Conservation (phyloP, 306 rosid genomes). For the Dalbergia cultrata region DNA sequence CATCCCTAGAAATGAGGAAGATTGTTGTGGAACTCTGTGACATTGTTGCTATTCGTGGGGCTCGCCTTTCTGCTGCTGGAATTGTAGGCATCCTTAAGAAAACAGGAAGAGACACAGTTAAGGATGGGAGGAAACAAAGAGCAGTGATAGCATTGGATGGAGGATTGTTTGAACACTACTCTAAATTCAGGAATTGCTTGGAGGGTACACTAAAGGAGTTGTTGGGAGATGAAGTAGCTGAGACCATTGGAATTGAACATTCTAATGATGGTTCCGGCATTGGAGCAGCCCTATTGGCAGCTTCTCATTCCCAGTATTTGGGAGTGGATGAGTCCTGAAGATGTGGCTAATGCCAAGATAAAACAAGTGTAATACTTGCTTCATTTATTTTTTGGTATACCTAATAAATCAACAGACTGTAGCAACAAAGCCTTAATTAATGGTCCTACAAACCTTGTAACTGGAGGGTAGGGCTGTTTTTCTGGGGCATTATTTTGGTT, state of each 20-base stretch:
- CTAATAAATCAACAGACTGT: conserved; percentile 47
- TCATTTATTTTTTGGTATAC: conserved; percentile 57
- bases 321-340: conserved; percentile 67
- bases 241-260: conserved; percentile 65
- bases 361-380: conserved; percentile 45
- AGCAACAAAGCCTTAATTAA: conserved; percentile 50
- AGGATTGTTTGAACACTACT: conserved; percentile 88
- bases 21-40: conserved; percentile 68
- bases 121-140: conserved; percentile 74
- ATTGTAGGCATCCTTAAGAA: conserved; percentile 84
- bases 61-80: conserved; percentile 90
- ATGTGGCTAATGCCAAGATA: conserved; percentile 32
- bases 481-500: conserved; percentile 41
- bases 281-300: conserved; percentile 97
- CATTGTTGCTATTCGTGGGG: conserved; percentile 87
- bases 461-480: conserved; percentile 41
- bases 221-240: conserved; percentile 77
- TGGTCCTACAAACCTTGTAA: conserved; percentile 47
- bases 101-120: conserved; percentile 79
- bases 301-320: conserved; percentile 88
- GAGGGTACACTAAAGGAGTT: conserved; percentile 83
- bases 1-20: conserved; percentile 80
- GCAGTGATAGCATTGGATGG: conserved; percentile 92
- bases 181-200: conserved; percentile 75
- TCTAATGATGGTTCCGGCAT: conserved; percentile 93